Percentiles rank a stretch among this genome's conserved stretches.
These are phyloP conservation scores for Lactarius sanguifluus DNA, from an alignment of 768 basidiomycete species.

Conservation along the genomic window DNA sequence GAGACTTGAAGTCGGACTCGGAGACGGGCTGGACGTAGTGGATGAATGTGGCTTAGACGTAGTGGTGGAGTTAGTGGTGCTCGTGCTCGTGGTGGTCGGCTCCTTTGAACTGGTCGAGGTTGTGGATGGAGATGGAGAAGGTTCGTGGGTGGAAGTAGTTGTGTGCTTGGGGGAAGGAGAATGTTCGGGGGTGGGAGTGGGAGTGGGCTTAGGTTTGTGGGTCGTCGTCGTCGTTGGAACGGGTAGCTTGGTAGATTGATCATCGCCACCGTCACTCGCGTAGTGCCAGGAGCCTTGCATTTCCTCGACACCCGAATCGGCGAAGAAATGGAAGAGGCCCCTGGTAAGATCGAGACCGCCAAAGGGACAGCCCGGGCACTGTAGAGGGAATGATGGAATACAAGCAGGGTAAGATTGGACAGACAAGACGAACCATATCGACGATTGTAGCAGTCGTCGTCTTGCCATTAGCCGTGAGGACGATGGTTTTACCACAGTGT, in stretches of 20 bases:
- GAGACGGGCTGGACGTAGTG: not conserved
- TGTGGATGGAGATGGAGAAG: constrained; percentile 17
- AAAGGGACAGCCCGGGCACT: constrained; percentile 43
- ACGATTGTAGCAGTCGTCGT: constrained; percentile 55
- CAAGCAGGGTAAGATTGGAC: not conserved
- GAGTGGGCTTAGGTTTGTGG: not conserved
- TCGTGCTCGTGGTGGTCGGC: not conserved
- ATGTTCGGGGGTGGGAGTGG: not conserved
- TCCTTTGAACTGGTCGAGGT: constrained; percentile 1
- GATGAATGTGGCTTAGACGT: not conserved
- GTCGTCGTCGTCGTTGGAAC: not conserved
- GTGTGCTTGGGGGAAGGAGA: not conserved
- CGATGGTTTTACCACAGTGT: constrained; percentile 61
- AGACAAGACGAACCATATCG: constrained; percentile 51
- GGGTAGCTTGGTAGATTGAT: not conserved
- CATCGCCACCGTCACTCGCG: not conserved
- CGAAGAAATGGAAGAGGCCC: constrained; percentile 48
- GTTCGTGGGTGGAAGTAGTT: not conserved
- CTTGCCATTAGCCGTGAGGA: constrained; percentile 61
- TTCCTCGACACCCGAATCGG: constrained; percentile 36
- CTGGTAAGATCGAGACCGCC: constrained; percentile 49
- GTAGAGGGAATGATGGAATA: not conserved
- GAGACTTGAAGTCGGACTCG: not conserved
- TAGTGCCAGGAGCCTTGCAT: constrained; percentile 45
- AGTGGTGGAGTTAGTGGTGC: not conserved